Percentiles rank a stretch among this genome's conserved stretches.
Evolutionary conservation across 1,139 yeast species (phyloP).

Genomic region (Suhomyces bribrorum): DNA sequence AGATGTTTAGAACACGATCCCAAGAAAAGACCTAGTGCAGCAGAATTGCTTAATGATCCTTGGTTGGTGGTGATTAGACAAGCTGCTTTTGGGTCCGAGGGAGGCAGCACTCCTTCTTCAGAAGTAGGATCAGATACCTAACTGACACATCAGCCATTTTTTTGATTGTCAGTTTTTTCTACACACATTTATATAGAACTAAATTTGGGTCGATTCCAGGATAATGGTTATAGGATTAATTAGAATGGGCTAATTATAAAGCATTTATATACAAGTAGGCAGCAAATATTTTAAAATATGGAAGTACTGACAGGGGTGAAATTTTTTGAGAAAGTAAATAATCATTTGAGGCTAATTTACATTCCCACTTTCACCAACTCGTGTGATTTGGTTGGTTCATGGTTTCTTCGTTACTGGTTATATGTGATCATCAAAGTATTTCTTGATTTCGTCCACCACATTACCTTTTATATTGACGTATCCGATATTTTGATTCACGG

Average conservation of each 20-base stretch:
- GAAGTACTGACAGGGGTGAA: no score
- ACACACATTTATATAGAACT: not conserved
- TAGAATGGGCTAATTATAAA: not conserved
- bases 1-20: constrained; percentile 87
- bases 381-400: no score
- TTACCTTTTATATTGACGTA: constrained; percentile 61
- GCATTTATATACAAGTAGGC: not conserved
- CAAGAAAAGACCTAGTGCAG: constrained; percentile 71
- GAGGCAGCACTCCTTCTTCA: constrained; percentile 42
- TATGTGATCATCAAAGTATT: constrained; percentile 27
- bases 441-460: constrained; percentile 45
- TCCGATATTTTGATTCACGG: constrained; percentile 41
- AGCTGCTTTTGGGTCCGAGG: constrained; percentile 60
- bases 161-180: not conserved
- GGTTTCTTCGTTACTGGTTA: constrained; percentile 1
- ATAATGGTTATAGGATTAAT: not conserved
- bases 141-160: not conserved
- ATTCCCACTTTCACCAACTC: no score
- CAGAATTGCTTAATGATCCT: constrained; percentile 82
- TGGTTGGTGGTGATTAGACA: constrained; percentile 81
- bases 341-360: no score
- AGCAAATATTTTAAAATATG: no score
- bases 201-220: not conserved
- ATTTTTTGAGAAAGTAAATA: no score
- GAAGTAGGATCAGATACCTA: constrained; percentile 26